Conservation (phyloP, 495 filamentous ascomycete genomes). For the Apodospora peruviana region DNA sequence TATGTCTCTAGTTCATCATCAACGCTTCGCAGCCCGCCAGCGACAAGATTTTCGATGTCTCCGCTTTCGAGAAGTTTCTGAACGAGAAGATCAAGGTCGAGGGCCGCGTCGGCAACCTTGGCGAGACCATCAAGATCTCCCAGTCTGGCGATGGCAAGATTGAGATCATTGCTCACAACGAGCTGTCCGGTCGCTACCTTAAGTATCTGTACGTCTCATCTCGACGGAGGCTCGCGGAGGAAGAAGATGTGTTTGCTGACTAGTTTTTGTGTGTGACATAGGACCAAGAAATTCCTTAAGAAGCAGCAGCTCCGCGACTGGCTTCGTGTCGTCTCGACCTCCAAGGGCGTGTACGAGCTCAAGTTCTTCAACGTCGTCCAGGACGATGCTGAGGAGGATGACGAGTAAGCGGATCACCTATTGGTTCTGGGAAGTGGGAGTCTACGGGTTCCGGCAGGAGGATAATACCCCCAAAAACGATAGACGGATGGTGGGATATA, state of each 20-base stretch:
- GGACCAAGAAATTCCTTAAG: slow-evolving; percentile 99
- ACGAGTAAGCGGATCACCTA: slow-evolving; percentile 62
- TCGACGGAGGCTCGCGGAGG: neutral
- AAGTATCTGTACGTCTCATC: slow-evolving; percentile 85
- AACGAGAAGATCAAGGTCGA: slow-evolving; percentile 99
- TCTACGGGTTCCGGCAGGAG: slow-evolving; percentile 14
- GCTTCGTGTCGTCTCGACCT: slow-evolving; percentile 96
- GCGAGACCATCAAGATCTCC: slow-evolving; percentile 85
- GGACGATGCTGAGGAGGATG: slow-evolving; percentile 93
- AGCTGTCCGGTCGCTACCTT: slow-evolving; percentile 96
- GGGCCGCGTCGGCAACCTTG: slow-evolving; percentile 94
- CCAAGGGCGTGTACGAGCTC: slow-evolving; percentile 96
- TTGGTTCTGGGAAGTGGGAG: slow-evolving; percentile 7
- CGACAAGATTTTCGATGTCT: slow-evolving; percentile 99
- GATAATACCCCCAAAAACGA: slow-evolving; percentile 16
- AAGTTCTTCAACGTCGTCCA: slow-evolving; percentile 99
- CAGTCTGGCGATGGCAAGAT: slow-evolving; percentile 92
- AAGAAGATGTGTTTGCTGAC: neutral
- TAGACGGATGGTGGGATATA: no score
- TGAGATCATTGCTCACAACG: slow-evolving; percentile 93
- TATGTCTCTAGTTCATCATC: slow-evolving; percentile 76
- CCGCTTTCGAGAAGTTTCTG: slow-evolving; percentile 99
- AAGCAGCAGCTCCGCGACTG: slow-evolving; percentile 99
- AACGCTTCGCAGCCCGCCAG: slow-evolving; percentile 93
- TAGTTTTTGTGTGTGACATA: slow-evolving; percentile 28